A percentile compares a stretch with the other conserved stretches of the same genome.
Evolutionary conservation across 768 basidiomycete species (phyloP).

Genomic region (Suillus paluster): DNA sequence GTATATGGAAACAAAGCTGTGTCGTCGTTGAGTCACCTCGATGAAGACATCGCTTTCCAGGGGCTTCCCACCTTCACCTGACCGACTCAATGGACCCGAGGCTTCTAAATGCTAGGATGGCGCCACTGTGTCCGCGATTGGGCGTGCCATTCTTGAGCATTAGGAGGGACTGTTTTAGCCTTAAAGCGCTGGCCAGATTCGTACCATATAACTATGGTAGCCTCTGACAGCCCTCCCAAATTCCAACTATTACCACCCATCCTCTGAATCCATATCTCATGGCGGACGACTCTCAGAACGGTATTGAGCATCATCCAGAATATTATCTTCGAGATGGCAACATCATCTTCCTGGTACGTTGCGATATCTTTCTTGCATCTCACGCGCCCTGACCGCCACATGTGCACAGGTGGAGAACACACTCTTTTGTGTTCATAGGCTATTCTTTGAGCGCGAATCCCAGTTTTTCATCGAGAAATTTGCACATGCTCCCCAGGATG

Average conservation of each 20-base stretch:
- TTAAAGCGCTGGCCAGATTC: neutral
- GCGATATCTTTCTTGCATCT: neutral
- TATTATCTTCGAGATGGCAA: constrained; percentile 64
- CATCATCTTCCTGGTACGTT: constrained; percentile 54
- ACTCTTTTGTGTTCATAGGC: constrained; percentile 37
- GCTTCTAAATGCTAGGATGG: constrained; percentile 7
- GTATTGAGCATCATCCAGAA: constrained; percentile 20
- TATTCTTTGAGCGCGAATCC: constrained; percentile 44
- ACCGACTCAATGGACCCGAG: neutral
- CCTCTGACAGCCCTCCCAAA: neutral
- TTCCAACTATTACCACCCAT: neutral
- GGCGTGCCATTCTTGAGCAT: neutral
- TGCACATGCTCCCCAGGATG: constrained; percentile 6
- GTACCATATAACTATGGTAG: neutral
- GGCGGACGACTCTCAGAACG: neutral
- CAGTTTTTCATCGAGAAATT: constrained; percentile 33
- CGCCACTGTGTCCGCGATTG: neutral
- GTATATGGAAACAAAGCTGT: neutral
- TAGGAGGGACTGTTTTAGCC: neutral
- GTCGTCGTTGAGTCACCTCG: neutral
- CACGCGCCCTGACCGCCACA: neutral
- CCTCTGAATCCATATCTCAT: neutral
- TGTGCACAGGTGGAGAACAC: constrained; percentile 37
- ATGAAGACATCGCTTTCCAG: neutral
- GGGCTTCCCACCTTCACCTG: neutral